Evolutionary conservation across 2,329 filamentous ascomycete species (phyloP).

Genomic region (Gaeumannomyces sp.): DNA sequence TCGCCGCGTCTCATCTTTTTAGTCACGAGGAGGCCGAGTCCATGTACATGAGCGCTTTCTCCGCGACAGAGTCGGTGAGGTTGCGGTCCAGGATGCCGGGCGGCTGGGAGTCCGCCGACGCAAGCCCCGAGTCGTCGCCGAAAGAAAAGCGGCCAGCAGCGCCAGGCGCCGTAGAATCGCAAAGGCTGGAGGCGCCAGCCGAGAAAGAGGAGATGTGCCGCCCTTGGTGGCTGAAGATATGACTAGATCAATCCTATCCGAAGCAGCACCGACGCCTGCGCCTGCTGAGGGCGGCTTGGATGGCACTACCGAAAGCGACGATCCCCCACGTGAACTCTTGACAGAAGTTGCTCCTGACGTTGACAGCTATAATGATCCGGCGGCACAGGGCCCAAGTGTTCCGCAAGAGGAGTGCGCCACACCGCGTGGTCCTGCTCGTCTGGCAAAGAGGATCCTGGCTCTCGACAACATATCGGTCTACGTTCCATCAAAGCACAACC

Average conservation of each 20-base stretch:
- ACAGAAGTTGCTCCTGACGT: neutral
- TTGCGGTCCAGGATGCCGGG: constrained; percentile 40
- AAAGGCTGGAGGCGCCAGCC: neutral
- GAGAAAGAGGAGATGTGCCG: neutral
- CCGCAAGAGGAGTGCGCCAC: constrained; percentile 38
- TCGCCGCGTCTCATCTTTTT: constrained; percentile 62
- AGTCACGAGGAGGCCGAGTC: constrained; percentile 77
- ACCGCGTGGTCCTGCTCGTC: constrained; percentile 45
- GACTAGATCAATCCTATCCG: constrained; percentile 4
- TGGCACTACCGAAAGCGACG: neutral
- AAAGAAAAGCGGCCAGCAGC: constrained; percentile 5
- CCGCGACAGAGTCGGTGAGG: constrained; percentile 33
- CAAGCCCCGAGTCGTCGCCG: constrained; percentile 17
- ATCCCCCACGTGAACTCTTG: neutral
- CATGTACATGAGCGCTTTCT: constrained; percentile 77
- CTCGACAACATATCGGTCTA: constrained; percentile 48
- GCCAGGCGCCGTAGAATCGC: neutral
- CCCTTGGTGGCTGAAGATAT: neutral
- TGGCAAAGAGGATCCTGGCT: constrained; percentile 49
- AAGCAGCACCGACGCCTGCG: neutral
- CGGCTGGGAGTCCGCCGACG: constrained; percentile 39
- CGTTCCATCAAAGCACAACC: constrained; percentile 43
- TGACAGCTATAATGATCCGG: neutral
- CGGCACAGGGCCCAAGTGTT: neutral
- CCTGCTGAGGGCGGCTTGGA: neutral